Evolutionary conservation across 2,329 filamentous ascomycete genomes (phyloP), one percentile per base, ranked within the genome.

Genomic region (Cucurbitaria berberidis): DNA sequence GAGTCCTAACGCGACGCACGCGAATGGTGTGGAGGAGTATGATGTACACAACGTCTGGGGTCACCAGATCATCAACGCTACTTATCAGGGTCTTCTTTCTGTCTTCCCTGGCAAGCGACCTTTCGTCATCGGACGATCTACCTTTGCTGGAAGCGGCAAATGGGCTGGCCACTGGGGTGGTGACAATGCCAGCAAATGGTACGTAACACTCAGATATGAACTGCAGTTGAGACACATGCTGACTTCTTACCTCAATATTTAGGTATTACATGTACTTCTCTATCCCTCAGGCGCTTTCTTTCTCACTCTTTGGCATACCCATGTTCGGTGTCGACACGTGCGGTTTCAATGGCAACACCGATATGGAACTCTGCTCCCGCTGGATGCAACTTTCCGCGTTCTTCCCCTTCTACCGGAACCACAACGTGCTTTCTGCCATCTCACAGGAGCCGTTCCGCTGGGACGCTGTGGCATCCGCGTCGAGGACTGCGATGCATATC

Each of bases 71-170:
- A 79, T 91, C 51, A 89, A 89, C 54, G 89, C 89, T 9, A 95
- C 91, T 0, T 91, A 91, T 68, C 77, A 88, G 41, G 89, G 86
- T 51, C 83, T 95, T 27, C 77, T 87, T 3, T 72, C 79, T 2
- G 79, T 90, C 16, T 84, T 85, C 54, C 85, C 88, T 0, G 80
- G 77, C 13, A 89, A 89, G 71, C 86, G 91, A 0, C 91, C 91
- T 0, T 90, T 96, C 75, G 89, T 96, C 68, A 91, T 96, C 65
- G 89, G 89, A 0, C 86, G 91, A 15, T 90, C 88, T 34, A 95
- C 90, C 1, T 95, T 93, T 67, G 82, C 89, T 9, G 90, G 91
- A 3, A 85, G 85, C 0, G 91, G 91, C 1, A 86, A 85, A 70
- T 89, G 84, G 77, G 87, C 89, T 1, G 90, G 89, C 1, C 90